Evolutionary conservation across 2,329 filamentous ascomycete genomes (phyloP).

Genomic region (Aspergillus felis): DNA sequence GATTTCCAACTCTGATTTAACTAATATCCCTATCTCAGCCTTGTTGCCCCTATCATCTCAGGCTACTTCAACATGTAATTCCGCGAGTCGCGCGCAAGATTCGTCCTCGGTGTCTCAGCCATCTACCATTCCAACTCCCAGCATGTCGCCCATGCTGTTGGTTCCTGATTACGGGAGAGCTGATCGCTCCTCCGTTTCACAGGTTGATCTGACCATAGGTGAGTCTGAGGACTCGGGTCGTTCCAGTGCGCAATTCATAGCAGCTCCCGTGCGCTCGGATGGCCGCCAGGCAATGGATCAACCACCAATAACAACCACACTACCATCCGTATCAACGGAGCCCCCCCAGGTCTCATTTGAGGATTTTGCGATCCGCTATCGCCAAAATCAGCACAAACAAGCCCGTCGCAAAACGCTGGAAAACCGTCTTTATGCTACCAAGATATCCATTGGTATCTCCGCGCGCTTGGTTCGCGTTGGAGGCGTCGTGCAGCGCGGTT

Average conservation of each 20-base stretch:
- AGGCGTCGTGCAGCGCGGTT: slow-evolving; percentile 39
- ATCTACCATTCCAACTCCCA: slow-evolving; percentile 12
- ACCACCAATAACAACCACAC: slow-evolving; percentile 6
- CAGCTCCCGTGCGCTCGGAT: slow-evolving; percentile 16
- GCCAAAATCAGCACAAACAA: slow-evolving; percentile 41
- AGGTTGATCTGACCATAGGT: slow-evolving; percentile 26
- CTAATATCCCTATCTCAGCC: slow-evolving; percentile 8
- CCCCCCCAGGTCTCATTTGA: slow-evolving; percentile 36
- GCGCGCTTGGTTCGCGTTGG: slow-evolving; percentile 41
- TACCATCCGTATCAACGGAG: slow-evolving; percentile 15
- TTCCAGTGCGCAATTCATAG: slow-evolving; percentile 22
- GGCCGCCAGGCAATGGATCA: slow-evolving; percentile 13
- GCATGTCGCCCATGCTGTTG: slow-evolving; percentile 20
- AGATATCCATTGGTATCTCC: slow-evolving; percentile 42
- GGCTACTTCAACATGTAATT: slow-evolving; percentile 32
- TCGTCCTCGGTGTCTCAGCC: slow-evolving; percentile 23
- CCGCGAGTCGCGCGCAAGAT: slow-evolving; percentile 23
- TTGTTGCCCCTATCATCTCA: slow-evolving; percentile 24
- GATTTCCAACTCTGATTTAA: slow-evolving; percentile 7
- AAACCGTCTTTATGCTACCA: slow-evolving; percentile 38
- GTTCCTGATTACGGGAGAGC: slow-evolving; percentile 8
- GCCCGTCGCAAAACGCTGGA: slow-evolving; percentile 38
- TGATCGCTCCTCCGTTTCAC: slow-evolving; percentile 11
- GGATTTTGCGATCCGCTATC: slow-evolving; percentile 41
- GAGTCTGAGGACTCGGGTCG: slow-evolving; percentile 32